Conservation (phyloP, 129 eudicot species). For the Oenanthe sinensis region DNA sequence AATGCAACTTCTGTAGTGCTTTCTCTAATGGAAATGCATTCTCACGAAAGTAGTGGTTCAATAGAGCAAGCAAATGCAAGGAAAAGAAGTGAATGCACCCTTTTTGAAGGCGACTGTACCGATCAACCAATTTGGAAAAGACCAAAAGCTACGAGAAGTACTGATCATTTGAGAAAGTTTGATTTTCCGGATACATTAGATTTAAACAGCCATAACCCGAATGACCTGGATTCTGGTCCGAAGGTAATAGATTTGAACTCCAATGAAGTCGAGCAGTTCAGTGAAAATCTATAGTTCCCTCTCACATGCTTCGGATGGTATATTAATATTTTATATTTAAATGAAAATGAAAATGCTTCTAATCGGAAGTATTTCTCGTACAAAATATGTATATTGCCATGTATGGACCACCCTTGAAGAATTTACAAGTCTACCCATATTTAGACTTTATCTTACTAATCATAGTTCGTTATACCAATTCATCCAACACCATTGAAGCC, state of each 20-base stretch:
- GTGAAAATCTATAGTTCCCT: constrained; percentile 25
- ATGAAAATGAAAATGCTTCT: constrained; percentile 9
- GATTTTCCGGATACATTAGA: constrained; percentile 29
- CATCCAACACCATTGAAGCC: too few species aligned
- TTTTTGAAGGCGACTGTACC: constrained; percentile 35
- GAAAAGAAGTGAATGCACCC: constrained; percentile 51
- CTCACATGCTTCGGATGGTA: constrained; percentile 14
- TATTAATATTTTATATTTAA: constrained; percentile 27
- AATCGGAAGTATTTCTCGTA: too few species aligned
- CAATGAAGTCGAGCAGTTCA: constrained; percentile 25
- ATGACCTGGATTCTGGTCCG: constrained; percentile 48
- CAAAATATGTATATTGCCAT: constrained; percentile 15
- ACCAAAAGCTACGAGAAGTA: constrained; percentile 8
- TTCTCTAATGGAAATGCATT: constrained; percentile 46
- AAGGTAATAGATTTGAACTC: constrained; percentile 55
- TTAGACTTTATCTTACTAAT: neutral
- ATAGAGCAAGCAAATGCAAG: constrained; percentile 21
- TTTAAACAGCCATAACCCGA: constrained; percentile 54
- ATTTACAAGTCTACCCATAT: constrained; percentile 15
- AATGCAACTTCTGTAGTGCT: constrained; percentile 29
- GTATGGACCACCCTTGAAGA: constrained; percentile 5
- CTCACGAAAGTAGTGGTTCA: constrained; percentile 12
- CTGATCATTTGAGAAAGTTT: constrained; percentile 25
- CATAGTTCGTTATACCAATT: neutral
- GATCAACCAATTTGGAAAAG: constrained; percentile 28